These are phyloP conservation scores for Ustilago nuda DNA, from an alignment of 1,284 basidiomycete genomes.

Conservation along the genomic window DNA sequence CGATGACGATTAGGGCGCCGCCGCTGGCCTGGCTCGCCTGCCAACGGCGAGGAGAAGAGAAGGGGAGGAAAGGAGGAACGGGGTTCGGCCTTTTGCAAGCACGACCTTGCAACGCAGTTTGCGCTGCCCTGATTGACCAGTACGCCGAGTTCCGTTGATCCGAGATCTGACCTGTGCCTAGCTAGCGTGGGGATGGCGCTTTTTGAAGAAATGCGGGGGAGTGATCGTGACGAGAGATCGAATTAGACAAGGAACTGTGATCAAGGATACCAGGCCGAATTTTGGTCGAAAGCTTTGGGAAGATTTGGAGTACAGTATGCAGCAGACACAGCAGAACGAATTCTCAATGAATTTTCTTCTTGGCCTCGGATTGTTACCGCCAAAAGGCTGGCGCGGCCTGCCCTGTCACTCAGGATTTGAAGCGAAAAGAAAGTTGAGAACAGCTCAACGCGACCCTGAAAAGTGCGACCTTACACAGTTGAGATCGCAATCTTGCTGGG, in stretches of 20 bases:
- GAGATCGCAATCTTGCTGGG: not conserved
- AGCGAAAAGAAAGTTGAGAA: conserved; percentile 20
- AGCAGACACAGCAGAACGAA: not conserved
- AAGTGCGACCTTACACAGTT: not conserved
- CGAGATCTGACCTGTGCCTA: not conserved
- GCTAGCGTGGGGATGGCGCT: conserved; percentile 18
- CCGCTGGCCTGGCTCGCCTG: conserved; percentile 9
- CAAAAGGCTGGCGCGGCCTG: conserved; percentile 35
- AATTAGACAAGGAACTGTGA: conserved; percentile 33
- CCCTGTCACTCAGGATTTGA: not conserved
- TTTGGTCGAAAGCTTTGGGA: not conserved
- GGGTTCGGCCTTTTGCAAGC: not conserved
- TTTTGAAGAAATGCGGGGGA: conserved; percentile 28
- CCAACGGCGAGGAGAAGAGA: conserved; percentile 21
- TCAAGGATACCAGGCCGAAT: conserved; percentile 17
- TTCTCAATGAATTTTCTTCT: conserved; percentile 44
- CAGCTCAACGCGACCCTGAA: conserved; percentile 1
- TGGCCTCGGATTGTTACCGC: not conserved
- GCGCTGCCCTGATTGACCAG: not conserved
- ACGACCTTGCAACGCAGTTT: not conserved
- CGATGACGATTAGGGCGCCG: conserved; percentile 6
- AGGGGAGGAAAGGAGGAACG: conserved; percentile 1
- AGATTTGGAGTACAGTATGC: conserved; percentile 10
- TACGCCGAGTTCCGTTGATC: conserved; percentile 2
- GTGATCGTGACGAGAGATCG: conserved; percentile 55